Evolutionary conservation across 352 stramenopile species (phyloP).

Genomic region (Salisapilia sapeloensis): DNA sequence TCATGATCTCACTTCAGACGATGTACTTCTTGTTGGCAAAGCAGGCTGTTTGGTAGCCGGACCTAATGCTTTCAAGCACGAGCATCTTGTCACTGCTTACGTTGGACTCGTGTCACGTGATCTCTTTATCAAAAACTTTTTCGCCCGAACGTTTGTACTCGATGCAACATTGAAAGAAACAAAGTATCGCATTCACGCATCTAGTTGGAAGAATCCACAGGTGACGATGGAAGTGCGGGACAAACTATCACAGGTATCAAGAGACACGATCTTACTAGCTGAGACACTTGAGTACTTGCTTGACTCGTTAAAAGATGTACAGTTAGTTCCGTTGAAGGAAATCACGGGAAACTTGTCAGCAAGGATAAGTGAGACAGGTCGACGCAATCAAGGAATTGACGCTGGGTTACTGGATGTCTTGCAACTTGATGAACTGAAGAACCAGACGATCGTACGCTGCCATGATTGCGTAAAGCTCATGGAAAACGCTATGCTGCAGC

Average conservation of each 20-base stretch:
- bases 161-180: slow-evolving; percentile 93
- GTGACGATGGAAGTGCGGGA: slow-evolving; percentile 76
- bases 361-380: slow-evolving; percentile 12
- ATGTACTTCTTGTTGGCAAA: slow-evolving; percentile 90
- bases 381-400: slow-evolving; percentile 18
- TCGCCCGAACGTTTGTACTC: slow-evolving; percentile 91
- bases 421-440: slow-evolving; percentile 72
- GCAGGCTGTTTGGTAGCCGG: slow-evolving; percentile 88
- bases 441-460: slow-evolving; percentile 85
- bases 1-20: slow-evolving; percentile 90
- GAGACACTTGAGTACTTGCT: slow-evolving; percentile 93
- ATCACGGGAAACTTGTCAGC: slow-evolving; percentile 13
- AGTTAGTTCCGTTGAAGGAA: slow-evolving; percentile 9
- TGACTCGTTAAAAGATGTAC: slow-evolving; percentile 88
- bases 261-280: slow-evolving; percentile 91
- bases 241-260: slow-evolving; percentile 83
- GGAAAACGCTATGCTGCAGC: slow-evolving; percentile 81
- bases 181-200: slow-evolving; percentile 76
- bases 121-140: slow-evolving; percentile 97
- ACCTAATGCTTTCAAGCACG: slow-evolving; percentile 91
- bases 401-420: slow-evolving; percentile 83
- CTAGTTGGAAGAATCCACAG: slow-evolving; percentile 76
- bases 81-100: slow-evolving; percentile 91
- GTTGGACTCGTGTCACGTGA: slow-evolving; percentile 92
- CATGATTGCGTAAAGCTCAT: slow-evolving; percentile 94